Conservation (phyloP, 1,284 basidiomycete species). For the Puccinia coronata region DNA sequence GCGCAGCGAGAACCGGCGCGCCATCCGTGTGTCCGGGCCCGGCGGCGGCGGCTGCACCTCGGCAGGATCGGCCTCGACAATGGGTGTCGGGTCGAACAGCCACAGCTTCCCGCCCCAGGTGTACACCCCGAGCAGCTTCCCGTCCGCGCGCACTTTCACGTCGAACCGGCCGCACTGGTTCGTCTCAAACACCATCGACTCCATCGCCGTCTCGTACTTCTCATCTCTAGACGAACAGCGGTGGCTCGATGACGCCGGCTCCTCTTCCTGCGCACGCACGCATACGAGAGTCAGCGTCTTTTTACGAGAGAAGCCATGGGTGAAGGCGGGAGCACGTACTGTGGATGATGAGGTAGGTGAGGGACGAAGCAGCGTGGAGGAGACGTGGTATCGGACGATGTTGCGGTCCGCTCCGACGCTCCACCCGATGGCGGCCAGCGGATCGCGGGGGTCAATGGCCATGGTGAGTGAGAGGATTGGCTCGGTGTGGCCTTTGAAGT, state of each 20-base stretch:
- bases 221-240: too few species aligned
- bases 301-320: too few species aligned
- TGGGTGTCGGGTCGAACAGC: slow-evolving; percentile 12
- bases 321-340: background rate
- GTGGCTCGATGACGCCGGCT: background rate
- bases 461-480: slow-evolving; percentile 21
- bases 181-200: slow-evolving; percentile 9
- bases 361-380: background rate
- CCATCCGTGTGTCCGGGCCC: background rate
- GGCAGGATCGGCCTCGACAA: background rate
- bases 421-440: slow-evolving; percentile 38
- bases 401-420: slow-evolving; percentile 36
- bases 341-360: background rate
- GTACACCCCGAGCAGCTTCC: slow-evolving; percentile 37
- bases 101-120: slow-evolving; percentile 40
- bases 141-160: slow-evolving; percentile 36
- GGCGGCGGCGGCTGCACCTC: background rate
- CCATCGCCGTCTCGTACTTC: background rate
- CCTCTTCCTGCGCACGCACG: too few species aligned
- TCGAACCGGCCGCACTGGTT: slow-evolving; percentile 36
- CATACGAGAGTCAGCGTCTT: too few species aligned
- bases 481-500: slow-evolving; percentile 30
- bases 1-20: background rate
- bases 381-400: slow-evolving; percentile 32
- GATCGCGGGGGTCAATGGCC: slow-evolving; percentile 14